Percentiles rank a stretch among this genome's conserved stretches.
phyloP scores from a whole-genome alignment of 257 asterid genomes.

The Nicotiana noctiflora region DNA sequence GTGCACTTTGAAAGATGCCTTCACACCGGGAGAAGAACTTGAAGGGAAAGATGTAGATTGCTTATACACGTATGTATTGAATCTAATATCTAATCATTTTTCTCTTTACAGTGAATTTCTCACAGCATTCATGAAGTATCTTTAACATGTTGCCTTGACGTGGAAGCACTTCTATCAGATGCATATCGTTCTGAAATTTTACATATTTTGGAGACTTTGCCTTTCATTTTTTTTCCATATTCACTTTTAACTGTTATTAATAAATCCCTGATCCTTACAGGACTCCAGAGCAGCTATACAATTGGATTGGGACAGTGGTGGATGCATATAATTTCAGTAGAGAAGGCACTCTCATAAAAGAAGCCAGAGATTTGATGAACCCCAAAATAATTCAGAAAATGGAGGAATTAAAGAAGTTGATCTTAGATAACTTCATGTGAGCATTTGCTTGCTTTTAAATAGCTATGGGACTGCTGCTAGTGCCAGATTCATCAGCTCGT shows the following conservation, averaged over 20 bases:
- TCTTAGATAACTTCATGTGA: conserved; percentile 83
- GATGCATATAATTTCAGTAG: conserved; percentile 77
- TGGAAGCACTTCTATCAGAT: neutral
- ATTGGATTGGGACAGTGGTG: conserved; percentile 55
- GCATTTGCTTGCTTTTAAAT: neutral
- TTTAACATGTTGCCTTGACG: neutral
- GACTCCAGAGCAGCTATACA: conserved; percentile 69
- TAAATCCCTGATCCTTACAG: conserved; percentile 25
- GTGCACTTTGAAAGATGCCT: conserved; percentile 73
- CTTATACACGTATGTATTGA: conserved; percentile 68
- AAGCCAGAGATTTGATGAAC: conserved; percentile 84
- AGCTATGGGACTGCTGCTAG: neutral
- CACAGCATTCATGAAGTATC: neutral
- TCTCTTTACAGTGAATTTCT: neutral
- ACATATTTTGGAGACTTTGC: neutral
- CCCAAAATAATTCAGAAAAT: conserved; percentile 59
- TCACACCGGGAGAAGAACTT: conserved; percentile 87
- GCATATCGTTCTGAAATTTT: neutral
- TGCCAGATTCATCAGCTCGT: neutral
- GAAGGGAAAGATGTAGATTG: conserved; percentile 63
- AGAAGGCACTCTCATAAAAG: conserved; percentile 66
- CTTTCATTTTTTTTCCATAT: neutral
- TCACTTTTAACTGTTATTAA: neutral
- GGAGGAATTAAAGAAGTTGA: conserved; percentile 51
- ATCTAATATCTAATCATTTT: neutral